Percentiles rank a stretch among this genome's conserved stretches.
phyloP scores from a whole-genome alignment of 768 basidiomycete genomes.

The Amylocystis lapponica region DNA sequence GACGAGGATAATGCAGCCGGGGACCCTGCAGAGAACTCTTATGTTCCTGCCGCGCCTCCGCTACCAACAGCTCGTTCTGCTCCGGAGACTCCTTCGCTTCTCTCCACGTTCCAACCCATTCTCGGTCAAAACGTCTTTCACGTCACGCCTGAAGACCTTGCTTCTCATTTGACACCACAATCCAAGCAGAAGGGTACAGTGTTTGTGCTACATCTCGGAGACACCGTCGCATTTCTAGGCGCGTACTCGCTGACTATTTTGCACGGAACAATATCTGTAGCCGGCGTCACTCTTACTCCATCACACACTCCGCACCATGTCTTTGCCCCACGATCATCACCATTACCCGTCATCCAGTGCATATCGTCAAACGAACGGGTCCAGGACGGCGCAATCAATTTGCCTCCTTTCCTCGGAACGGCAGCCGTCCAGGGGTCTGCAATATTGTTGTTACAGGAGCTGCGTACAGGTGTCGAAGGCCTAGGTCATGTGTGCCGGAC shows the following conservation, averaged over 20 bases:
- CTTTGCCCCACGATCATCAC: constrained; percentile 77
- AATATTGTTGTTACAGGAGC: constrained; percentile 52
- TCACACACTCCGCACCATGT: constrained; percentile 42
- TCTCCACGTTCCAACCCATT: constrained; percentile 49
- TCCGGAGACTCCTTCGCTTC: constrained; percentile 12
- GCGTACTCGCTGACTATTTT: constrained; percentile 56
- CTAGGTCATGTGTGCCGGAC: constrained; percentile 57
- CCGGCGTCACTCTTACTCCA: constrained; percentile 45
- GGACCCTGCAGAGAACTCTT: constrained; percentile 29
- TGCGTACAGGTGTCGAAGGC: constrained; percentile 57
- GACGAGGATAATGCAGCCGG: constrained; percentile 21
- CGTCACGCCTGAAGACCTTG: constrained; percentile 36
- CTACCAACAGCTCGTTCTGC: background rate
- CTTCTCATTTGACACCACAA: constrained; percentile 11
- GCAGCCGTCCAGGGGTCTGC: constrained; percentile 21
- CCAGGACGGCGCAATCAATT: background rate
- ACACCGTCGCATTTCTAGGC: constrained; percentile 67
- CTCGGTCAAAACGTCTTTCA: constrained; percentile 40
- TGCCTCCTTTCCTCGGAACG: constrained; percentile 12
- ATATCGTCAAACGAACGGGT: constrained; percentile 16
- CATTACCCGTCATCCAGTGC: constrained; percentile 51
- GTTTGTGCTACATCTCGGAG: constrained; percentile 38
- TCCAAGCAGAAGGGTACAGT: constrained; percentile 16
- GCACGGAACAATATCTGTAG: constrained; percentile 51
- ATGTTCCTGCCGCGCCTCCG: background rate